These are phyloP conservation scores for Ophiocordyceps camponoti-floridani DNA, from an alignment of 2,329 filamentous ascomycete genomes.

Conservation along the genomic window DNA sequence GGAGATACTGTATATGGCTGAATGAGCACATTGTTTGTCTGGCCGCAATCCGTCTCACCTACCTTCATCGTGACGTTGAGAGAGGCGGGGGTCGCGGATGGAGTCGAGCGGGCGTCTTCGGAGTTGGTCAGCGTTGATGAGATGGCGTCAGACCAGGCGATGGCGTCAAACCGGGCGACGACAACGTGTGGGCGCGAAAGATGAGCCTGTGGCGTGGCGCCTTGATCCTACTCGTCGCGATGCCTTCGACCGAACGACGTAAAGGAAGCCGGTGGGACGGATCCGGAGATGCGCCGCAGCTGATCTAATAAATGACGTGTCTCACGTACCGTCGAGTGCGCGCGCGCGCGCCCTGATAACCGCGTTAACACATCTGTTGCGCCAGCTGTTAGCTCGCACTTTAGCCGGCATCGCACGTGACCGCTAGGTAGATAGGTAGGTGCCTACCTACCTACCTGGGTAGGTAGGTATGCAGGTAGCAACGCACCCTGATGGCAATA, in stretches of 20 bases:
- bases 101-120: too few relatives aligned
- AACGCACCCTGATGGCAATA: not conserved
- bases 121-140: not conserved
- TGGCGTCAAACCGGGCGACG: not conserved
- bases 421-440: too few relatives aligned
- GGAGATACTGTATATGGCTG: constrained; percentile 56
- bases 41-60: not conserved
- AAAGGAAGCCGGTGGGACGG: not conserved
- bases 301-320: not conserved
- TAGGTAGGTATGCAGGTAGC: too few relatives aligned
- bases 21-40: not conserved
- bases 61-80: constrained; percentile 10
- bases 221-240: not conserved
- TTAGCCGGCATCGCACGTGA: not conserved
- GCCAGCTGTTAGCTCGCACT: not conserved
- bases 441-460: too few relatives aligned
- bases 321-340: not conserved
- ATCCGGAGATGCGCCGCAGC: not conserved
- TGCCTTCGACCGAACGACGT: not conserved
- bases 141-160: too few relatives aligned
- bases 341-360: not conserved
- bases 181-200: not conserved
- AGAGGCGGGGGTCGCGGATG: not conserved
- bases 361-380: not conserved
- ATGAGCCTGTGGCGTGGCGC: too few relatives aligned